Conservation (phyloP, 495 filamentous ascomycete genomes). For the Penicillium cataractarum region DNA sequence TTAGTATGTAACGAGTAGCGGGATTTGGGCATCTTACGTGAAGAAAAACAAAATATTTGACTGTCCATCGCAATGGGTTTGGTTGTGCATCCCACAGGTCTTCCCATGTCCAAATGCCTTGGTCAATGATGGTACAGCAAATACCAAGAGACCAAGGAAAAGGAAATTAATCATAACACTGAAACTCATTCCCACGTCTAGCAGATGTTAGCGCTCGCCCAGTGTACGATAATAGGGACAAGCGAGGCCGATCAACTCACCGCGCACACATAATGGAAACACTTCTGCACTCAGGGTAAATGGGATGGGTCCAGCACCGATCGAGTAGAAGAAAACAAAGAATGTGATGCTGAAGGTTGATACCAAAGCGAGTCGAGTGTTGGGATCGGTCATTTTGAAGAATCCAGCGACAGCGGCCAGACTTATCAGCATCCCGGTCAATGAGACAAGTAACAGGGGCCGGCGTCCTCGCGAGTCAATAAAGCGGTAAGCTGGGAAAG, state of each 20-base stretch:
- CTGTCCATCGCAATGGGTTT: constrained; percentile 10
- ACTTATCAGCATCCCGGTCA: constrained; percentile 27
- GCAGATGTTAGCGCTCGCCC: neutral
- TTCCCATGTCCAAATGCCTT: constrained; percentile 5
- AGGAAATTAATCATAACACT: constrained; percentile 68
- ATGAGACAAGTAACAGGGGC: constrained; percentile 30
- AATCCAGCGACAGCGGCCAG: constrained; percentile 21
- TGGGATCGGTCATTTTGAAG: constrained; percentile 17
- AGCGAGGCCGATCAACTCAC: too few relatives aligned
- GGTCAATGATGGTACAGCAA: constrained; percentile 30
- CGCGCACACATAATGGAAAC: constrained; percentile 62
- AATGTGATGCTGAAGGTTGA: constrained; percentile 19
- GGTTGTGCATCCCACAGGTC: neutral
- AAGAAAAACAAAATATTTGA: constrained; percentile 25
- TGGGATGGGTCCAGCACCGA: constrained; percentile 29
- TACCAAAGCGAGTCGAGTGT: constrained; percentile 15
- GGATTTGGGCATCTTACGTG: too few relatives aligned
- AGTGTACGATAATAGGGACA: too few relatives aligned
- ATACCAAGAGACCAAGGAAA: constrained; percentile 27
- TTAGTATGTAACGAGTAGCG: too few relatives aligned
- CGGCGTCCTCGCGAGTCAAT: constrained; percentile 35
- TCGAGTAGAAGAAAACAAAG: constrained; percentile 26
- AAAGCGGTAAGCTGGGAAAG: constrained; percentile 26
- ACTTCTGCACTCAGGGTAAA: constrained; percentile 25
- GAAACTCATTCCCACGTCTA: constrained; percentile 69